phyloP scores from a whole-genome alignment of 768 basidiomycete species.

The Fomitopsis serialis region DNA sequence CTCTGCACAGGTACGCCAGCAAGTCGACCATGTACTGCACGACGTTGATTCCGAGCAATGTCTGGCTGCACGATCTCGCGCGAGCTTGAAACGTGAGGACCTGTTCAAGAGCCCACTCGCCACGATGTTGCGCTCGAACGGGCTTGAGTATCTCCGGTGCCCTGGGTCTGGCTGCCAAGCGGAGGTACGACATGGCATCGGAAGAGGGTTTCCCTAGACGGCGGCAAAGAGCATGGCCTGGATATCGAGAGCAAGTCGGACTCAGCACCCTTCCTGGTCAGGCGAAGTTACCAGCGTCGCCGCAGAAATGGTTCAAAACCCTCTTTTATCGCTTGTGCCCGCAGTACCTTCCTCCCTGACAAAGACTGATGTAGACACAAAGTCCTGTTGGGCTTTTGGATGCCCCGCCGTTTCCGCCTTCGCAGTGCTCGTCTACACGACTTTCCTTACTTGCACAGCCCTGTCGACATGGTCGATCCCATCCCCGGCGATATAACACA shows the following conservation, averaged over 20 bases:
- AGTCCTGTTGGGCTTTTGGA: constrained; percentile 13
- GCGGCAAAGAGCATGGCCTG: constrained; percentile 5
- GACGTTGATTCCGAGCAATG: constrained; percentile 80
- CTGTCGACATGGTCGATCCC: constrained; percentile 15
- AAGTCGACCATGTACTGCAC: constrained; percentile 71
- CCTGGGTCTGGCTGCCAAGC: constrained; percentile 49
- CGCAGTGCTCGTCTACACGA: constrained; percentile 20
- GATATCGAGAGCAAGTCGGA: constrained; percentile 1
- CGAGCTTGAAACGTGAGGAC: constrained; percentile 55
- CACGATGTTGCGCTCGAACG: constrained; percentile 45
- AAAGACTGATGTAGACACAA: constrained; percentile 9
- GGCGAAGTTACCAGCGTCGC: constrained; percentile 11
- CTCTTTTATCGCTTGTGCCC: constrained; percentile 11
- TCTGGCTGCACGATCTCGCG: constrained; percentile 60
- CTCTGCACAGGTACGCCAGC: constrained; percentile 56
- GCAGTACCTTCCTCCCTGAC: constrained; percentile 3
- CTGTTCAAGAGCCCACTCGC: constrained; percentile 43
- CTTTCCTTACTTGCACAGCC: constrained; percentile 22
- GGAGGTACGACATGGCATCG: constrained; percentile 59
- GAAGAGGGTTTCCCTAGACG: constrained; percentile 43
- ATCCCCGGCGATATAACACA: constrained; percentile 14
- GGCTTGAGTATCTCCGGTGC: constrained; percentile 55
- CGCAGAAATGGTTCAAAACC: constrained; percentile 10
- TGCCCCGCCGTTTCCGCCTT: constrained; percentile 18
- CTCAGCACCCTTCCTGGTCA: constrained; percentile 5